These are phyloP conservation scores for Ophiostoma montium DNA, from an alignment of 2,329 filamentous ascomycete species.

Conservation along the genomic window DNA sequence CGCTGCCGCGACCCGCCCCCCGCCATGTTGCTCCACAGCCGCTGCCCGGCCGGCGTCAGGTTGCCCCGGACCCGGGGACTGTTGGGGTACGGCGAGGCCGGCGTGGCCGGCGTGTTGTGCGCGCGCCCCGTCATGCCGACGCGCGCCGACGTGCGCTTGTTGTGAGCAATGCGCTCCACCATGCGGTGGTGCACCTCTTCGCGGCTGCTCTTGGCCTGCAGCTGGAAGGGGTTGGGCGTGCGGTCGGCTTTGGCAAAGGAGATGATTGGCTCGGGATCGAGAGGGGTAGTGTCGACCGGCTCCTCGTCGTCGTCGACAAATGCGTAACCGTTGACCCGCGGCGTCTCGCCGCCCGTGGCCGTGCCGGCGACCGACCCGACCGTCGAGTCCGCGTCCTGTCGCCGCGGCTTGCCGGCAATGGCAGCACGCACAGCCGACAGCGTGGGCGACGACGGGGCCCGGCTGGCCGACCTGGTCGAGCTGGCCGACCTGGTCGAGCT, in stretches of 20 bases:
- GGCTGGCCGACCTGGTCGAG: too few species aligned
- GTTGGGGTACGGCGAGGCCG: constrained; percentile 50
- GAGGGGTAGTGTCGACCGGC: constrained; percentile 25
- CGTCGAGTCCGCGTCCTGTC: constrained; percentile 46
- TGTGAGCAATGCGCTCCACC: constrained; percentile 67
- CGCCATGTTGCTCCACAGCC: constrained; percentile 47
- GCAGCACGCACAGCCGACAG: constrained; percentile 74
- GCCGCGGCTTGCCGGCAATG: constrained; percentile 56
- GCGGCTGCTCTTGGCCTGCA: constrained; percentile 58
- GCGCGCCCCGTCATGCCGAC: constrained; percentile 46
- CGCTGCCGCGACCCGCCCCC: constrained; percentile 18
- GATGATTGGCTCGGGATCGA: constrained; percentile 29
- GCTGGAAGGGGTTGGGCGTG: constrained; percentile 66
- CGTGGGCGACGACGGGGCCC: constrained; percentile 61
- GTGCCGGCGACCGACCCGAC: constrained; percentile 14
- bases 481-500: too few species aligned
- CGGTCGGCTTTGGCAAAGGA: constrained; percentile 44
- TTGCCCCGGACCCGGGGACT: constrained; percentile 42
- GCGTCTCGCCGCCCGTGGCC: constrained; percentile 54
- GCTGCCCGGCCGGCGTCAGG: constrained; percentile 62
- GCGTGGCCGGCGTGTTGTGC: constrained; percentile 49
- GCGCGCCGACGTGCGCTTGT: constrained; percentile 48
- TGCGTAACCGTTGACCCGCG: constrained; percentile 80
- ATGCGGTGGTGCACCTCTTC: constrained; percentile 76
- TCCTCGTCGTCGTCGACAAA: constrained; percentile 70